phyloP scores from a whole-genome alignment of 306 rosid species.

The Lotus japonicus region DNA sequence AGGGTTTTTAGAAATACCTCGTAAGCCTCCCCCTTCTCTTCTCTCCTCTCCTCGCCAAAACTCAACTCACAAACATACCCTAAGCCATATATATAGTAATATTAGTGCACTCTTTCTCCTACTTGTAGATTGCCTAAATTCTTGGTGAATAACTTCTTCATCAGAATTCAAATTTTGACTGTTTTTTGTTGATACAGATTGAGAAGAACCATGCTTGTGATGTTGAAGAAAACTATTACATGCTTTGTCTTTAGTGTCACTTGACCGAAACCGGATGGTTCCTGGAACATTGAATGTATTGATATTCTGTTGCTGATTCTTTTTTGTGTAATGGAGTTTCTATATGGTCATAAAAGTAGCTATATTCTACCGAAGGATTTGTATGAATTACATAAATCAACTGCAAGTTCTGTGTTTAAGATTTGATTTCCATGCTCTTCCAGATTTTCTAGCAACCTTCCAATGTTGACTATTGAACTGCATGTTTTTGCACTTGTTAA shows the following conservation, averaged over 20 bases:
- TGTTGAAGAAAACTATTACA: constrained; percentile 18
- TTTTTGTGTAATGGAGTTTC: neutral
- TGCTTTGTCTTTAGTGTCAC: constrained; percentile 21
- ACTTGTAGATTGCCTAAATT: neutral
- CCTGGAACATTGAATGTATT: neutral
- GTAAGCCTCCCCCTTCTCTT: too few relatives aligned
- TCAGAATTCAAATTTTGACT: neutral
- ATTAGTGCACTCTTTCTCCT: neutral
- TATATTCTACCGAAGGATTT: neutral
- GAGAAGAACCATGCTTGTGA: constrained; percentile 29
- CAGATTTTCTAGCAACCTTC: neutral
- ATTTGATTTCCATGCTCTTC: neutral
- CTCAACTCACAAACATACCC: too few relatives aligned
- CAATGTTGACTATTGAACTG: neutral
- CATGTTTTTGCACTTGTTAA: neutral
- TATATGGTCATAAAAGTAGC: neutral
- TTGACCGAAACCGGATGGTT: constrained; percentile 1
- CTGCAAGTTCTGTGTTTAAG: neutral
- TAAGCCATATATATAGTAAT: too few relatives aligned
- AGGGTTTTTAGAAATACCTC: too few relatives aligned
- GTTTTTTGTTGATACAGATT: constrained; percentile 24
- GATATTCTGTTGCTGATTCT: neutral
- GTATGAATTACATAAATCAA: neutral
- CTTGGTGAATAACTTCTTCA: neutral
- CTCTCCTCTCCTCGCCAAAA: too few relatives aligned